Evolutionary conservation across 2,329 filamentous ascomycete species (phyloP), one percentile per base, ranked within the genome.

Genomic region (Talaromyces pinophilus): DNA sequence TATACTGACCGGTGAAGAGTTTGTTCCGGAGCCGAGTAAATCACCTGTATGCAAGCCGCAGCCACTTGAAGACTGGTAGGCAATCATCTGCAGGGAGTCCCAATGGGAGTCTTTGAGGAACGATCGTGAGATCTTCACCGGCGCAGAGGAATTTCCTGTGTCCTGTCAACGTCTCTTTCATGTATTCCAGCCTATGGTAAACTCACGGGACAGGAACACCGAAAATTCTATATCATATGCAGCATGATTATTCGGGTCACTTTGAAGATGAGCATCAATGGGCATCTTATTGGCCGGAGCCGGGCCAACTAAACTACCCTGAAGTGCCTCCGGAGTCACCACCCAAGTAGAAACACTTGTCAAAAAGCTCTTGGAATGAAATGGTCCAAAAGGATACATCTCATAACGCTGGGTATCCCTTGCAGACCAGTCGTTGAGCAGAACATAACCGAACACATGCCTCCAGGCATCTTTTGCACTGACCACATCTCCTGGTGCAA

Each of bases 391-490:
- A 0, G 86, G 86, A 3, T 76, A 78, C 85, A 87, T 88, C 69
- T 88, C 87, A 28, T 86, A 78, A 0, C 75, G 79, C 71, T 88
- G 86, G 6, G 88, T 86, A 71, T 88, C 86, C n/a, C 87, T 79
- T 22, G 86, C 84, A 77, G 63, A 65, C 86, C 87, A 88, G 69
- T 88, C 86, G 67, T 88, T 88, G 6, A 88, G 71, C 44, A 90
- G 74, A 0, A 87, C 83, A n/a, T 88, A 78, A 0, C 87, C 87
- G 72, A 89, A 89, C 17, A 89, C 86, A 69, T 89, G 85, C n/a
- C 42, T 50, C 42, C 19, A 50, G 4, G 62, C 62, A 0, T 86
- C 80, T 17, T 78, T 75, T 0, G 81, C 81, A 5, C 82, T 72
- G 17, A 71, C 71, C n/a, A 82, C 79, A 7, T 78, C 68, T 0